These are phyloP conservation scores for Boechera stricta DNA, from an alignment of 345 rosid species.

Conservation along the genomic window DNA sequence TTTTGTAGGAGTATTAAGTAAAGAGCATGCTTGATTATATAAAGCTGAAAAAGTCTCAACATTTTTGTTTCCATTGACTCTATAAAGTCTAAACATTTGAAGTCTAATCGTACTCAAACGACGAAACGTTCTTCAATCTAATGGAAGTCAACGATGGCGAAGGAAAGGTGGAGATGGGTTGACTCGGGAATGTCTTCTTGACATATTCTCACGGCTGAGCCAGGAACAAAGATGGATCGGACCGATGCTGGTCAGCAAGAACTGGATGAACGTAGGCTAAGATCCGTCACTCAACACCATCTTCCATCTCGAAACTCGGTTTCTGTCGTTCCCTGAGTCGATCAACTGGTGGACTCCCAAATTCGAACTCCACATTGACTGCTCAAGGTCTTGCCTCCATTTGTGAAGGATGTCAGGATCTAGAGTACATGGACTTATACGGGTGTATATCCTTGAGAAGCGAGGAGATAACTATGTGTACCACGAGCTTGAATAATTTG, in stretches of 20 bases:
- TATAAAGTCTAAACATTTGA: neutral
- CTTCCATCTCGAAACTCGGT: conserved; percentile 65
- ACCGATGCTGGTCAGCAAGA: conserved; percentile 69
- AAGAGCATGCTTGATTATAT: neutral
- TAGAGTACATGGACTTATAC: conserved; percentile 61
- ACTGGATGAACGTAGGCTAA: conserved; percentile 64
- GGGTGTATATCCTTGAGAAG: conserved; percentile 68
- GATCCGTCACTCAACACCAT: conserved; percentile 63
- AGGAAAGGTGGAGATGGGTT: conserved; percentile 35
- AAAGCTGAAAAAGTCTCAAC: neutral
- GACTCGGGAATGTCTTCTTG: conserved; percentile 68
- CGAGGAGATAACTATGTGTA: conserved; percentile 45
- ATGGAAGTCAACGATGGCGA: conserved; percentile 14
- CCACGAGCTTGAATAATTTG: conserved; percentile 53
- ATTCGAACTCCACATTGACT: conserved; percentile 65
- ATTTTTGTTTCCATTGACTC: neutral
- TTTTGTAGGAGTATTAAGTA: neutral
- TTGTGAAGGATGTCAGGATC: conserved; percentile 59
- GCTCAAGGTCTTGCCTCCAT: conserved; percentile 55
- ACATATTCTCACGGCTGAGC: conserved; percentile 71
- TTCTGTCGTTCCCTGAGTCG: conserved; percentile 56
- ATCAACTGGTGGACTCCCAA: conserved; percentile 67
- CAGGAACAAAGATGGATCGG: conserved; percentile 67
- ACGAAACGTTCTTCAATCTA: neutral
- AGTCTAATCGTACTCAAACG: neutral